A percentile compares a stretch with the other conserved stretches of the same genome.
These are phyloP conservation scores for Phytophthora kernoviae DNA, from an alignment of 352 stramenopile genomes.

Conservation along the genomic window DNA sequence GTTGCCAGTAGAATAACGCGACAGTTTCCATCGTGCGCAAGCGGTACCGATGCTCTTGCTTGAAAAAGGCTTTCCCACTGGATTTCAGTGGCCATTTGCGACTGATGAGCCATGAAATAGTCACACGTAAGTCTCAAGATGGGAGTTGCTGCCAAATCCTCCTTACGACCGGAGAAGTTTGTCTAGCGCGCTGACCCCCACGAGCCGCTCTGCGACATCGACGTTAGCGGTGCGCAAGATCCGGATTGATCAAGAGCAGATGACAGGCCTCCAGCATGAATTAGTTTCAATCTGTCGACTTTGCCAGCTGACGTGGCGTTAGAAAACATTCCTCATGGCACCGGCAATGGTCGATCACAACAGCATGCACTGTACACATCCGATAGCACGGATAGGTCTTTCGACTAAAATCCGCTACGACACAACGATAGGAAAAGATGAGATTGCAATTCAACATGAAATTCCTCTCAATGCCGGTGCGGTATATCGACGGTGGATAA, in stretches of 20 bases:
- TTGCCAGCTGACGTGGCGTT: constrained; percentile 10
- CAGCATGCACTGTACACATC: neutral
- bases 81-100: constrained; percentile 2
- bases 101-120: too few species aligned
- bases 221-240: constrained; percentile 14
- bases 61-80: constrained; percentile 2
- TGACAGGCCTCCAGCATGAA: neutral
- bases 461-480: constrained; percentile 5
- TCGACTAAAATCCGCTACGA: constrained; percentile 28
- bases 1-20: too few species aligned
- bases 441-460: constrained; percentile 4
- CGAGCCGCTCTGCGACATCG: constrained; percentile 19
- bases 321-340: constrained; percentile 2
- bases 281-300: constrained; percentile 2
- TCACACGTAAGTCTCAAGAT: neutral
- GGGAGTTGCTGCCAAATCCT: neutral
- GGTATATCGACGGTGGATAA: constrained; percentile 11
- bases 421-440: constrained; percentile 1
- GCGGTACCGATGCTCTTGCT: too few species aligned
- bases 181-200: neutral
- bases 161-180: constrained; percentile 13
- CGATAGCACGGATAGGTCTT: constrained; percentile 1
- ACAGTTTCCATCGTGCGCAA: constrained; percentile 6
- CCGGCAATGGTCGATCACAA: neutral
- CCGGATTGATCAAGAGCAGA: constrained; percentile 11